Percentiles rank a stretch among this genome's conserved stretches.
These are phyloP conservation scores for Croton laevigatus DNA, from an alignment of 441 rosid genomes.

Conservation along the genomic window DNA sequence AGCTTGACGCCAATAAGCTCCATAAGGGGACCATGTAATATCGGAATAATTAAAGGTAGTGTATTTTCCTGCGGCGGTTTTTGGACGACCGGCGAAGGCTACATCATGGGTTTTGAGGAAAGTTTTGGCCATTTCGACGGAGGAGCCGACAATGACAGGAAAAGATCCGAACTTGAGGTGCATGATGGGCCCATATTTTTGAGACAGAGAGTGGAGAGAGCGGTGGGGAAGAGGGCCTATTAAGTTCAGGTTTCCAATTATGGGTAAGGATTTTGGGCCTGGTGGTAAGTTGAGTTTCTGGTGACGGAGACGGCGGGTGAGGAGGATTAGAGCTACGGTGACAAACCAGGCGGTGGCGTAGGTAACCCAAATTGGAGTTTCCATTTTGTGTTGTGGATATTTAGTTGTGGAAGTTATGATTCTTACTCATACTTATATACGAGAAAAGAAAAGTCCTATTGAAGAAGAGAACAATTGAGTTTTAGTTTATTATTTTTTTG, in stretches of 20 bases:
- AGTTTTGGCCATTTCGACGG: slow-evolving; percentile 43
- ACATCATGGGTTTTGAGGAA: slow-evolving; percentile 52
- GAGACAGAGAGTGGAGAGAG: slow-evolving; percentile 37
- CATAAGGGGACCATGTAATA: slow-evolving; percentile 50
- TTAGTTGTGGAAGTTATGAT: background rate
- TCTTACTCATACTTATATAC: slow-evolving; percentile 12
- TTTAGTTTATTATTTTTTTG: background rate
- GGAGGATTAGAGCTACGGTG: slow-evolving; percentile 32
- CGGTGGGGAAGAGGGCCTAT: slow-evolving; percentile 50
- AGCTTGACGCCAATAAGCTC: slow-evolving; percentile 52
- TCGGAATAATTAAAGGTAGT: slow-evolving; percentile 47
- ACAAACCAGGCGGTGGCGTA: slow-evolving; percentile 29
- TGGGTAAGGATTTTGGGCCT: slow-evolving; percentile 51
- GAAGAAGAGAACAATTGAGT: background rate
- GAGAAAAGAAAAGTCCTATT: background rate
- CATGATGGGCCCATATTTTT: slow-evolving; percentile 43
- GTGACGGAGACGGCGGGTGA: slow-evolving; percentile 31
- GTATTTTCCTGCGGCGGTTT: slow-evolving; percentile 43
- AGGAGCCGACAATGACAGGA: slow-evolving; percentile 49
- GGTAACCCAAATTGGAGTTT: slow-evolving; percentile 29
- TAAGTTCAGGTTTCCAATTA: slow-evolving; percentile 59
- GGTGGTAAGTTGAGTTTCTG: slow-evolving; percentile 44
- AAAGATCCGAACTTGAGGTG: slow-evolving; percentile 43
- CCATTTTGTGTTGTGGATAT: slow-evolving; percentile 22
- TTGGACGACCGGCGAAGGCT: slow-evolving; percentile 39